Conservation (phyloP, 768 basidiomycete species). For the Antrodiella citrinella region DNA sequence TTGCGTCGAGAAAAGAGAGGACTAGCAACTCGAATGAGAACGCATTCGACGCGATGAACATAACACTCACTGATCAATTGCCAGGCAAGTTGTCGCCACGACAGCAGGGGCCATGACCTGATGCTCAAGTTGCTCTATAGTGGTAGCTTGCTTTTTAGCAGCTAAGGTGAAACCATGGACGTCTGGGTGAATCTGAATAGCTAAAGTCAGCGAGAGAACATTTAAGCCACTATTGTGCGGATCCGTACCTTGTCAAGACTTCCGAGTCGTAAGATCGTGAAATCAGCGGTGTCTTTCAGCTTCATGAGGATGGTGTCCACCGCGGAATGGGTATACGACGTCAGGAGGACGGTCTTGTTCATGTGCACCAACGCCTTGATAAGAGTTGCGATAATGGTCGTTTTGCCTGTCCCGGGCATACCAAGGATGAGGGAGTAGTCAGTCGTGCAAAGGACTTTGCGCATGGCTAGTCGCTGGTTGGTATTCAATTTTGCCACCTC, state of each 20-base stretch:
- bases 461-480: slow-evolving; percentile 66
- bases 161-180: slow-evolving; percentile 65
- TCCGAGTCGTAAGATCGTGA: slow-evolving; percentile 77
- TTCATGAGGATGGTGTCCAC: slow-evolving; percentile 96
- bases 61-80: slow-evolving; percentile 80
- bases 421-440: slow-evolving; percentile 93
- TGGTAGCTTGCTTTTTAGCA: slow-evolving; percentile 44
- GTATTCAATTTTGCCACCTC: slow-evolving; percentile 39
- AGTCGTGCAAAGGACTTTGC: slow-evolving; percentile 64
- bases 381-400: slow-evolving; percentile 86
- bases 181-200: slow-evolving; percentile 70
- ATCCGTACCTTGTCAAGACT: slow-evolving; percentile 79
- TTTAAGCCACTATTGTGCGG: neutral
- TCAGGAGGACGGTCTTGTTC: slow-evolving; percentile 84
- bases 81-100: slow-evolving; percentile 92
- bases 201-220: neutral
- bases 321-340: slow-evolving; percentile 95
- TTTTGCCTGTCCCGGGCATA: slow-evolving; percentile 99
- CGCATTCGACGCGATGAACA: neutral
- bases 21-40: slow-evolving; percentile 30
- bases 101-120: slow-evolving; percentile 85
- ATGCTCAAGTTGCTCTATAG: slow-evolving; percentile 76
- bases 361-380: slow-evolving; percentile 70
- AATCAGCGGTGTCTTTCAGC: slow-evolving; percentile 51
- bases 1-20: slow-evolving; percentile 75